Conservation (phyloP, 768 basidiomycete genomes). For the Amanita fuliginea region DNA sequence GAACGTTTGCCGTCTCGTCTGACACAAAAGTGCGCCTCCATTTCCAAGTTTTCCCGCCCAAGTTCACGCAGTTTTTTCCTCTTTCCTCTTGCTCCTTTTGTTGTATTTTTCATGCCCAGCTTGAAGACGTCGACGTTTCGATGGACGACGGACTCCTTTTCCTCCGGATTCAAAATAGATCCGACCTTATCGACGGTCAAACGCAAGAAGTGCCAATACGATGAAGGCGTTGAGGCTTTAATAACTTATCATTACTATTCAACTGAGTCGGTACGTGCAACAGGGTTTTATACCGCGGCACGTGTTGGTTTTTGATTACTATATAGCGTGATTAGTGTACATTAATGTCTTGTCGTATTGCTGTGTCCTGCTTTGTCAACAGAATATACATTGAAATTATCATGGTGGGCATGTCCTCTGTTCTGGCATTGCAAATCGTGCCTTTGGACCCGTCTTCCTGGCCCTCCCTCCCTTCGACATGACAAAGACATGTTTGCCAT, state of each 20-base stretch:
- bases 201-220: constrained; percentile 39
- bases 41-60: constrained; percentile 7
- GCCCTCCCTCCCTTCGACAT: no score
- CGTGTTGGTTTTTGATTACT: neutral
- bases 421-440: no score
- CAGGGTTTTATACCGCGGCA: neutral
- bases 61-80: constrained; percentile 7
- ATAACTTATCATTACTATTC: neutral
- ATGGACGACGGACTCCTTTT: constrained; percentile 54
- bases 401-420: no score
- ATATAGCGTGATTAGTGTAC: neutral
- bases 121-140: constrained; percentile 39
- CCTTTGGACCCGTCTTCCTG: no score
- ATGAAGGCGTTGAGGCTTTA: constrained; percentile 15
- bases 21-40: constrained; percentile 40
- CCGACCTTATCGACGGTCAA: constrained; percentile 10
- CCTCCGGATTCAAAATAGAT: constrained; percentile 27
- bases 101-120: constrained; percentile 20
- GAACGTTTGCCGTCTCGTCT: constrained; percentile 42
- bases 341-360: neutral
- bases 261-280: neutral
- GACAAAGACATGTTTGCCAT: no score
- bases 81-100: constrained; percentile 1
- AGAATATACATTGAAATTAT: no score
- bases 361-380: neutral